Conservation (phyloP, 345 rosid genomes). For the Geranium rotundifolium region DNA sequence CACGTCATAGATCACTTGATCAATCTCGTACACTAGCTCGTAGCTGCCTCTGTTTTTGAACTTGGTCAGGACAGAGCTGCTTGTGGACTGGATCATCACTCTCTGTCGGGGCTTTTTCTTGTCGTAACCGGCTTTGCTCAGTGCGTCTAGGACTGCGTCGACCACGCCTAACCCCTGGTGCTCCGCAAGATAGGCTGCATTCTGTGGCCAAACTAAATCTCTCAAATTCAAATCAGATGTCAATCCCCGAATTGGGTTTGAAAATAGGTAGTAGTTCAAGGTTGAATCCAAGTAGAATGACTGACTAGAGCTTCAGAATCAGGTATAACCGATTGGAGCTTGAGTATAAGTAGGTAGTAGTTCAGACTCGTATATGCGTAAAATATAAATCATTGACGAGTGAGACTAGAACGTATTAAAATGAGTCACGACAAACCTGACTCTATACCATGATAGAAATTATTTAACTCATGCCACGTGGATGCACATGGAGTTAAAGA, state of each 20-base stretch:
- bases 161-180: conserved; percentile 38
- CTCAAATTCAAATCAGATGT: too few species aligned
- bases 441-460: not conserved
- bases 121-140: conserved; percentile 52
- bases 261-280: too few species aligned
- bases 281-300: conserved; percentile 7
- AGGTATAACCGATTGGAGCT: too few species aligned
- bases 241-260: too few species aligned
- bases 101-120: conserved; percentile 23
- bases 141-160: conserved; percentile 43
- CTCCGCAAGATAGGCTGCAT: conserved; percentile 59
- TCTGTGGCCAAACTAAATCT: conserved; percentile 33
- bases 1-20: conserved; percentile 51
- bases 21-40: conserved; percentile 54
- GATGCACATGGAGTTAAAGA: not conserved
- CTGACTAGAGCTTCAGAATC: not conserved
- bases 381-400: too few species aligned
- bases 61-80: conserved; percentile 59
- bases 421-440: too few species aligned
- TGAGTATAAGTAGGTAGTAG: too few species aligned
- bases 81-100: conserved; percentile 75
- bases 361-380: too few species aligned
- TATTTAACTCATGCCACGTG: not conserved
- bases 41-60: conserved; percentile 39
- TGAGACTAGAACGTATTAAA: too few species aligned